Percentiles rank a stretch among this genome's conserved stretches.
Evolutionary conservation across 805 yeast species (phyloP).

Genomic region (Teunomyces barrocoloradensis): DNA sequence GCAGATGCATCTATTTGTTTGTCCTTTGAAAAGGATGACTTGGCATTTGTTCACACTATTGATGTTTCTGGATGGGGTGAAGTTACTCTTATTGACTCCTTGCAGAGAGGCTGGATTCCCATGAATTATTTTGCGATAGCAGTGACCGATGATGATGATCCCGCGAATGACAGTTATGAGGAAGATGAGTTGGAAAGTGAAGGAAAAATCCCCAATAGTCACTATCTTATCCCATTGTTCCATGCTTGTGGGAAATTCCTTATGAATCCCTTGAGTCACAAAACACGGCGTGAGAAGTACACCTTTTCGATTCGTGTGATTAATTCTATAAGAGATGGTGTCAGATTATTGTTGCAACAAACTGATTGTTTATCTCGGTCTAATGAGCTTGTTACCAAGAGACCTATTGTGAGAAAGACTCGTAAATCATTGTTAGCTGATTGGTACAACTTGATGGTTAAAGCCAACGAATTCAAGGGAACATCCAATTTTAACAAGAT

Average conservation of each 20-base stretch:
- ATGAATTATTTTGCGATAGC: constrained; percentile 68
- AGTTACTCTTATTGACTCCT: constrained; percentile 63
- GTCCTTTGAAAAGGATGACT: constrained; percentile 65
- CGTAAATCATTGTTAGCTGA: constrained; percentile 72
- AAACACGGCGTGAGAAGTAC: constrained; percentile 33
- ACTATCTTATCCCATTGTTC: constrained; percentile 55
- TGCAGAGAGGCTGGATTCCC: constrained; percentile 81
- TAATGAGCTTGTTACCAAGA: constrained; percentile 62
- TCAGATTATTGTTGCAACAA: constrained; percentile 56
- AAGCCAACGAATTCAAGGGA: constrained; percentile 71
- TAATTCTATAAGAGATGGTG: constrained; percentile 72
- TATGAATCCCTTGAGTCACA: constrained; percentile 58
- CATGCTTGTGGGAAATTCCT: constrained; percentile 66
- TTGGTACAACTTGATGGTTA: constrained; percentile 76
- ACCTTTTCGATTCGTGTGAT: constrained; percentile 58
- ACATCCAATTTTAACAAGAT: constrained; percentile 58
- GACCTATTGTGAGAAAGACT: constrained; percentile 58
- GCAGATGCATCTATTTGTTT: constrained; percentile 72
- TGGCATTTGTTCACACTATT: constrained; percentile 74
- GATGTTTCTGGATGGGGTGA: constrained; percentile 90
- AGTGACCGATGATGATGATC: constrained; percentile 25
- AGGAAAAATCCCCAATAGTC: constrained; percentile 33
- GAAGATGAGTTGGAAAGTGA: constrained; percentile 34
- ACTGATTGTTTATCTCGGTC: constrained; percentile 77
- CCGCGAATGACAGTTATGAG: constrained; percentile 16